Base-by-base conservation (phyloP, 192 early-diverging fungal species). In the Pecoramyces ruminantium region DNA sequence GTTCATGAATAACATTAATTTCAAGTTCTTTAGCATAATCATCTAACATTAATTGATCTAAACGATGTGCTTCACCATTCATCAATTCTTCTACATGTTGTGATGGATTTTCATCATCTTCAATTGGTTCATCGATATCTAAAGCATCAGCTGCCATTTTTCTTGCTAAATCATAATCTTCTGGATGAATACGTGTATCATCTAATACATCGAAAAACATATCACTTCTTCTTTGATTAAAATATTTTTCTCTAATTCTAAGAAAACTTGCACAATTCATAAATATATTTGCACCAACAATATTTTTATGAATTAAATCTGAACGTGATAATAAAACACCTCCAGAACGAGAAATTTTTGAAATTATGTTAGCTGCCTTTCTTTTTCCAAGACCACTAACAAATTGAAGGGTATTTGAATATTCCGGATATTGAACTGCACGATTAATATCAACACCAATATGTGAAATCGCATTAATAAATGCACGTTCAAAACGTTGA, bases 91-190 rank as follows among this genome's bases (percentile, higher is more conserved):
- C 85, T 13, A 97, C 94, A 79, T 95, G 90, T 77, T 88, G 86
- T 29, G 94, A 93, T 5, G 93, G 95, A 25, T 89, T 87, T 78
- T 93, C 88, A 40, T 89, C 88, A n/a, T 89, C 86, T 34, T 88
- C 90, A n/a, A 92, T 91, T 2, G 92, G 29, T 28, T 83, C 83
- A 29, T 83, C 93, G 79, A 96, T 90, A 83, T 97, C 97, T 78
- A 98, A 86, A 1, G 96, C 96, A 83, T 97, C 96, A 9, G 94
- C 92, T 17, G 94, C 96, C 96, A 98, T 98, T 86, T 99, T 96
- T 34, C 96, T 90, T 1, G 96, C 96, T 51, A 98, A 85, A 38
- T 93, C 93, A 82, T 99, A 99, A 84, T 98, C 94, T 85, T 97
- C 93, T 12, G 95, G 95, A 84, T 98, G 97, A 78, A 99, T 94